phyloP scores from a whole-genome alignment of 108 stramenopile species.

The Stephanodiscus minutulus region DNA sequence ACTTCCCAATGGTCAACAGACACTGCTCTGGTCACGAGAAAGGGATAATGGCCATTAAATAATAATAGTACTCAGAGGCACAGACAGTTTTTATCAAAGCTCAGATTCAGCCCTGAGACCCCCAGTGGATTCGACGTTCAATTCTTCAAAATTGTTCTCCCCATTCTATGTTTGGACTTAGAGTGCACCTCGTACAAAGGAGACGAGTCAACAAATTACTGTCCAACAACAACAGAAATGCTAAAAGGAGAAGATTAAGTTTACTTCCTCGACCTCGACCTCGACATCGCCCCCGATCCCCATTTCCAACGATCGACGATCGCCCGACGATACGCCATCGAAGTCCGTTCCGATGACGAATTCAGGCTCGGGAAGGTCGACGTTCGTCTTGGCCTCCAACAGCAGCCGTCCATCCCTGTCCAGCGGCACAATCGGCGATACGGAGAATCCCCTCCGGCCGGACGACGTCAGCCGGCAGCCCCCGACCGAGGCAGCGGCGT shows the following conservation, averaged over 20 bases:
- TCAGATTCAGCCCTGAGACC: too few species aligned
- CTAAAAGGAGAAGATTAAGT: slow-evolving; percentile 32
- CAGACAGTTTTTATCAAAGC: too few species aligned
- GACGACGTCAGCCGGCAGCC: neutral
- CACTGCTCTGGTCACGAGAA: too few species aligned
- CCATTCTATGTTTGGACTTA: too few species aligned
- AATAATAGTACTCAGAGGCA: too few species aligned
- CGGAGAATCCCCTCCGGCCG: slow-evolving; percentile 30
- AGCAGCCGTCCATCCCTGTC: slow-evolving; percentile 42
- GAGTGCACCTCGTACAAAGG: too few species aligned
- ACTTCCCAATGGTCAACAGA: too few species aligned
- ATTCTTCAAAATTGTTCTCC: too few species aligned
- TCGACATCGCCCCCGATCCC: slow-evolving; percentile 41
- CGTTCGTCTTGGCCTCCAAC: slow-evolving; percentile 38
- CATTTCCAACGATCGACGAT: slow-evolving; percentile 29
- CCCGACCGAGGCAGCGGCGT: slow-evolving; percentile 11
- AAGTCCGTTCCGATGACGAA: slow-evolving; percentile 42
- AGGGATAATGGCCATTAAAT: too few species aligned
- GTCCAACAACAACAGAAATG: too few species aligned
- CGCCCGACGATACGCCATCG: slow-evolving; percentile 9
- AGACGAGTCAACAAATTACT: too few species aligned
- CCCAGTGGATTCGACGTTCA: too few species aligned
- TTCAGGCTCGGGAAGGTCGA: slow-evolving; percentile 50
- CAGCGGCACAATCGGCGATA: slow-evolving; percentile 38
- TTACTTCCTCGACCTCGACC: slow-evolving; percentile 45